These are phyloP conservation scores for Jamesozyma rosinii DNA, from an alignment of 805 yeast genomes.

Conservation along the genomic window DNA sequence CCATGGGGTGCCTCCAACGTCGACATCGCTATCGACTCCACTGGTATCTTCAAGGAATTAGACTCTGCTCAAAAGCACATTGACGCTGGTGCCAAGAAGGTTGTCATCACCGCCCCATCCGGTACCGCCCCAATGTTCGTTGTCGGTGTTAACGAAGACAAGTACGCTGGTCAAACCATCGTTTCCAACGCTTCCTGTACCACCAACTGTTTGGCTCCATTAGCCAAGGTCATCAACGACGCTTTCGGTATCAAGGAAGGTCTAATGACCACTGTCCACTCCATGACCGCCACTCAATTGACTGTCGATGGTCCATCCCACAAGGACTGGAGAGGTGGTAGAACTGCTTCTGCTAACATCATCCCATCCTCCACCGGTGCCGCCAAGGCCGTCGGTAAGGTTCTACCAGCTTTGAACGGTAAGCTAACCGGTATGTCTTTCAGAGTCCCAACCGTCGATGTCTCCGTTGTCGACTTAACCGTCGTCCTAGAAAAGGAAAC, in stretches of 20 bases:
- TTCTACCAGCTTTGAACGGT: slow-evolving; percentile 62
- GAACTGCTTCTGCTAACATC: slow-evolving; percentile 68
- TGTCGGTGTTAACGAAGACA: slow-evolving; percentile 57
- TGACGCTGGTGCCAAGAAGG: slow-evolving; percentile 69
- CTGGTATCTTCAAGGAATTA: slow-evolving; percentile 61
- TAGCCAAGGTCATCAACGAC: slow-evolving; percentile 61
- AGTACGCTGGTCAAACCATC: slow-evolving; percentile 49
- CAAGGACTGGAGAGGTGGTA: slow-evolving; percentile 76
- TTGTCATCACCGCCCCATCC: slow-evolving; percentile 64
- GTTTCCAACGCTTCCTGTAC: slow-evolving; percentile 68
- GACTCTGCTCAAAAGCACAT: slow-evolving; percentile 62
- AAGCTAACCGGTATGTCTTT: slow-evolving; percentile 66
- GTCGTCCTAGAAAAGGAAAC: slow-evolving; percentile 50
- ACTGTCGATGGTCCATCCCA: slow-evolving; percentile 71
- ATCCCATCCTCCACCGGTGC: slow-evolving; percentile 73
- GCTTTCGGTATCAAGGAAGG: slow-evolving; percentile 62
- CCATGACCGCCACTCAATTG: slow-evolving; percentile 64
- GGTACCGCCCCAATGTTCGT: slow-evolving; percentile 68
- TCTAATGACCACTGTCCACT: slow-evolving; percentile 68
- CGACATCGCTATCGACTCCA: slow-evolving; percentile 60
- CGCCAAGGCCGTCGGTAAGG: slow-evolving; percentile 70
- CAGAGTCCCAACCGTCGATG: slow-evolving; percentile 69
- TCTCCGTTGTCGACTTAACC: slow-evolving; percentile 63
- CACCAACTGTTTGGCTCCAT: slow-evolving; percentile 67
- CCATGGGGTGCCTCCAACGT: slow-evolving; percentile 61